Percentiles rank a stretch among this genome's conserved stretches.
phyloP scores from a whole-genome alignment of 352 stramenopile genomes.

The Phytophthora europaea region DNA sequence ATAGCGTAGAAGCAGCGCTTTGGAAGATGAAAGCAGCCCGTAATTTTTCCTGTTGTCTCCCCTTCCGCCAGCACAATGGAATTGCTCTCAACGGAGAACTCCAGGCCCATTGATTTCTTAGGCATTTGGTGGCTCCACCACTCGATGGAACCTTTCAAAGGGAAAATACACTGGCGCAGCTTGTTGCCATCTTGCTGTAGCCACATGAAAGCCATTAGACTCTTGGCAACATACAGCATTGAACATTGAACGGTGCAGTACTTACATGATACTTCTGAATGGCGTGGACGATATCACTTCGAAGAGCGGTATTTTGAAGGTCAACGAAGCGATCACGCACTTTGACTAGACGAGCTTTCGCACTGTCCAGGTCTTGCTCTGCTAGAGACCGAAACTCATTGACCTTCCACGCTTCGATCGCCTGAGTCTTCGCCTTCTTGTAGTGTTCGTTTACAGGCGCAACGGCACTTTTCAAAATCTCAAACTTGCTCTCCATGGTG shows the following conservation, averaged over 20 bases:
- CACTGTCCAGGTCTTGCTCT: conserved; percentile 68
- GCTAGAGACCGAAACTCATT: conserved; percentile 56
- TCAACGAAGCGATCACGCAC: conserved; percentile 65
- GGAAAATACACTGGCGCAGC: conserved; percentile 66
- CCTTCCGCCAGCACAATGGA: conserved; percentile 31
- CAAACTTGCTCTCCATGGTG: conserved; percentile 72
- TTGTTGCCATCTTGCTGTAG: conserved; percentile 59
- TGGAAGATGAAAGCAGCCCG: conserved; percentile 56
- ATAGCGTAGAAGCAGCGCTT: conserved; percentile 67
- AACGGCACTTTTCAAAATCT: conserved; percentile 63
- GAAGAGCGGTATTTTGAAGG: conserved; percentile 56
- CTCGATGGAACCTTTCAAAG: conserved; percentile 64
- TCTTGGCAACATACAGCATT: not conserved
- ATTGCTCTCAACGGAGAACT: conserved; percentile 25
- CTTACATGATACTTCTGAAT: conserved; percentile 56
- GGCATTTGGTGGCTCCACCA: conserved; percentile 68
- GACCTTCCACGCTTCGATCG: conserved; percentile 73
- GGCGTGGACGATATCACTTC: conserved; percentile 50
- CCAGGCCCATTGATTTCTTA: conserved; percentile 51
- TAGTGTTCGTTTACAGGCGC: conserved; percentile 66
- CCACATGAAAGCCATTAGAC: not conserved
- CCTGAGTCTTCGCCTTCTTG: conserved; percentile 55
- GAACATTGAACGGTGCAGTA: conserved; percentile 1
- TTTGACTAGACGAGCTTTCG: conserved; percentile 61
- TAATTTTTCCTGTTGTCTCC: conserved; percentile 34